Evolutionary conservation across 2,329 filamentous ascomycete species (phyloP).

Genomic region (Mollisia scopiformis): DNA sequence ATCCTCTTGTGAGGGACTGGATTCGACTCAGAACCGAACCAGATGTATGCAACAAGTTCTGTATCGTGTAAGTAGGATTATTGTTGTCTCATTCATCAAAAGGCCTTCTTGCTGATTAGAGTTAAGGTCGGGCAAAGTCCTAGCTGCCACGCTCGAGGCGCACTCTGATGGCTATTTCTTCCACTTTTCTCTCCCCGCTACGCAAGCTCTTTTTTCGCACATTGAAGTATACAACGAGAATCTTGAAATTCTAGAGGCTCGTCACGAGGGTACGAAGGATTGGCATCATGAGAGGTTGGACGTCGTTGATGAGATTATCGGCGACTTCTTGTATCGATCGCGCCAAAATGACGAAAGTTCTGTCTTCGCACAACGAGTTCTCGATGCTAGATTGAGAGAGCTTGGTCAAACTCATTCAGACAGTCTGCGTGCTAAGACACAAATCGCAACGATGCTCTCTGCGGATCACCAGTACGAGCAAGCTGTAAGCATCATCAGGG

Average conservation of each 20-base stretch:
- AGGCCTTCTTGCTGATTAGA: not conserved
- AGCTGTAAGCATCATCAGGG: not conserved
- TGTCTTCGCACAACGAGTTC: not conserved
- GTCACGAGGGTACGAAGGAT: not conserved
- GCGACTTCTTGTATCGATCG: not conserved
- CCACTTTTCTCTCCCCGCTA: not conserved
- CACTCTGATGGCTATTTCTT: not conserved
- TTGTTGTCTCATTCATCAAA: not conserved
- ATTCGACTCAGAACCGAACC: conserved; percentile 20
- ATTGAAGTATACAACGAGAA: conserved; percentile 11
- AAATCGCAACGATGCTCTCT: not conserved
- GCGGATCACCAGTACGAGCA: not conserved
- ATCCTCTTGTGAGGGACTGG: conserved; percentile 31
- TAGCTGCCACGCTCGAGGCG: not conserved
- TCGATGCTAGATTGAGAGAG: conserved; percentile 3
- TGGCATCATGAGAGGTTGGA: conserved; percentile 1
- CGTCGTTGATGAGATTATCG: not conserved
- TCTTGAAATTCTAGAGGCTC: not conserved
- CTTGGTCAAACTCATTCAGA: conserved; percentile 19
- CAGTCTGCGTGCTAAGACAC: conserved; percentile 7
- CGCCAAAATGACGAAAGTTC: conserved; percentile 9
- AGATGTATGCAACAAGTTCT: conserved; percentile 8
- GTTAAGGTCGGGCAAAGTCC: not conserved
- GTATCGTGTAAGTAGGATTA: not conserved
- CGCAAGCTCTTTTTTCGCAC: conserved; percentile 15